Base-by-base conservation (phyloP, 179 eudicot genomes). In the Carnegiea gigantea region DNA sequence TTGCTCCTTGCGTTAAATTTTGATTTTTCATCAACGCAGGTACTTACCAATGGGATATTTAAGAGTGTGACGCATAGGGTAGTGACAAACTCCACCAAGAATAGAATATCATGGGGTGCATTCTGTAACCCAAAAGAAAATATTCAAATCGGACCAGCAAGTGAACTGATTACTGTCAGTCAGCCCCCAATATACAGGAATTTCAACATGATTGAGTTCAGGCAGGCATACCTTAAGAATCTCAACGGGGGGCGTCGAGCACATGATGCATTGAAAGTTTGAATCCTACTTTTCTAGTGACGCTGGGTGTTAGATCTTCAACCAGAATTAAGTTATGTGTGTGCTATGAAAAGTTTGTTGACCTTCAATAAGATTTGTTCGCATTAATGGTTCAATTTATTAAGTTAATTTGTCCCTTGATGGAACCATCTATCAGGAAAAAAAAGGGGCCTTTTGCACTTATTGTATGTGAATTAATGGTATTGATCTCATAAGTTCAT, bases 51-150 rank as follows among this genome's bases (percentile, higher is more conserved):
- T 46, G 93, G 93, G 3, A 82, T 87, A 76, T 83, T 88, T 87
- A 91, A 82, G 82, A 87, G 93, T 82, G 85, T 86, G 13, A 88
- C 84, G 77, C 93, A 91, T 44, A 89, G 89, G 83, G 93, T 88
- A 51, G 70, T 87, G 77, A 80, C 86, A 48, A 85, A 82, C 72
- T 83, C 91, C 4, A 82, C 84, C 26, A 86, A 48, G 11, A 90
- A 88, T 38, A 87, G 92, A 85, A 79, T 86, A 10, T 86, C 95
- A 0, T 65, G 89, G 65, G 89, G 86, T 0, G 36, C 87, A 78
- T 80, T 87, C 75, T 86, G 86, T 40, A 26, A 70, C 5, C 88
- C 93, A 21, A 77, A 81, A 20, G 71, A 53, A 7, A 86, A 88
- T 15, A 85, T 77, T 53, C 90, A 88, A 67, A 84, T 90, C 0